Conservation (phyloP, 2,329 filamentous ascomycete species). For the Hypoxylon sp. region DNA sequence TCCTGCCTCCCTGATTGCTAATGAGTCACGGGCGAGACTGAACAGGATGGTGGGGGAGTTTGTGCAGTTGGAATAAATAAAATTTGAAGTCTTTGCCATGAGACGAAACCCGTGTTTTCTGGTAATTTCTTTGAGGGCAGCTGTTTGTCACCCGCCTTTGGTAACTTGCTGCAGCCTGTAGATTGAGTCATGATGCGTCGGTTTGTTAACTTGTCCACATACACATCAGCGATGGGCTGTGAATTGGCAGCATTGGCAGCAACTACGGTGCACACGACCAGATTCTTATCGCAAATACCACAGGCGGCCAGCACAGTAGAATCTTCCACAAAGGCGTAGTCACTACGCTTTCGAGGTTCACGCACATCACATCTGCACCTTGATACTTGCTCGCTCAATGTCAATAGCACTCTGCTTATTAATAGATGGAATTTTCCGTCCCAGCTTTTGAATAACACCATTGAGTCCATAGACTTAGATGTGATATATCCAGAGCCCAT, state of each 20-base stretch:
- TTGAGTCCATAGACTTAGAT: background rate
- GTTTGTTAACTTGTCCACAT: conserved; percentile 12
- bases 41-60: background rate
- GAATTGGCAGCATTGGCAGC: background rate
- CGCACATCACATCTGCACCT: background rate
- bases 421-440: background rate
- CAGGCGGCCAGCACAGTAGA: background rate
- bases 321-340: background rate
- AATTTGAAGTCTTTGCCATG: background rate
- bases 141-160: conserved; percentile 3
- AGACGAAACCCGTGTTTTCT: background rate
- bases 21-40: background rate
- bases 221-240: too few species aligned
- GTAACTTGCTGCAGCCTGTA: background rate
- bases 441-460: background rate
- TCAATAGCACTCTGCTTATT: background rate
- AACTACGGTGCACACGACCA: background rate
- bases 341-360: background rate
- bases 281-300: conserved; percentile 1
- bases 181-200: background rate
- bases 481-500: background rate
- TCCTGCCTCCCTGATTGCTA: background rate
- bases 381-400: background rate
- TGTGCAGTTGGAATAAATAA: conserved; percentile 1
- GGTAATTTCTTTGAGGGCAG: background rate